These are phyloP conservation scores for Kwoniella sp. DNA, from an alignment of 768 basidiomycete genomes.

Conservation along the genomic window DNA sequence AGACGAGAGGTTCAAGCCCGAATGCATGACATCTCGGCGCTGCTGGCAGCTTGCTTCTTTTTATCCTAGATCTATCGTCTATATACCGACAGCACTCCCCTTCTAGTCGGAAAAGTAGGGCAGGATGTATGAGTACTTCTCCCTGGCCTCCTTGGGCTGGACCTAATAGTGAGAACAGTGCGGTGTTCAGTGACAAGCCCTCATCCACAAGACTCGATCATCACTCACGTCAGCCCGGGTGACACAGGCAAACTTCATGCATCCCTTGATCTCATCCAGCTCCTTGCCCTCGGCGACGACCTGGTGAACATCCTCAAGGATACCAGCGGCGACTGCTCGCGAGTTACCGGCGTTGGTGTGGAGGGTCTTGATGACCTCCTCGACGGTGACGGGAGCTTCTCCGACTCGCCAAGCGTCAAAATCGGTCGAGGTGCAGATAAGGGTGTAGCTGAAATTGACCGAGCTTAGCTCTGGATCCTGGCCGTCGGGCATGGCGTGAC, in stretches of 20 bases:
- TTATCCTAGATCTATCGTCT: too few species aligned
- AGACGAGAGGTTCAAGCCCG: too few species aligned
- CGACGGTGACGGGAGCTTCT: slow-evolving; percentile 76
- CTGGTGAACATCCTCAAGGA: slow-evolving; percentile 54
- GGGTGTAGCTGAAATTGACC: slow-evolving; percentile 64
- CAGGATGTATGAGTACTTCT: slow-evolving; percentile 70
- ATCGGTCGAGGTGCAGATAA: slow-evolving; percentile 76
- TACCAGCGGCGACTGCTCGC: slow-evolving; percentile 55
- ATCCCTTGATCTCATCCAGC: slow-evolving; percentile 66
- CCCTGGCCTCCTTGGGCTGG: slow-evolving; percentile 59
- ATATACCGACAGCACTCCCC: too few species aligned
- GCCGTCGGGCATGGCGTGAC: slow-evolving; percentile 27
- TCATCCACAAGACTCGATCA: background rate
- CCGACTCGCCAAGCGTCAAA: slow-evolving; percentile 91
- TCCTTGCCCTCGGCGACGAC: slow-evolving; percentile 58
- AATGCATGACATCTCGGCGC: too few species aligned
- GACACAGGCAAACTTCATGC: slow-evolving; percentile 85
- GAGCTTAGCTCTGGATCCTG: background rate
- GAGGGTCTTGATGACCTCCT: slow-evolving; percentile 85
- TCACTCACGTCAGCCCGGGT: slow-evolving; percentile 55
- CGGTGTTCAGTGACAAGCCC: background rate
- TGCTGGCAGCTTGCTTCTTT: too few species aligned
- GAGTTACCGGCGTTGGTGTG: slow-evolving; percentile 80
- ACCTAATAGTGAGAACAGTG: background rate
- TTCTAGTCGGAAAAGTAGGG: too few species aligned